Evolutionary conservation across 2,329 filamentous ascomycete genomes (phyloP).

Genomic region (Alternaria incomplexa): DNA sequence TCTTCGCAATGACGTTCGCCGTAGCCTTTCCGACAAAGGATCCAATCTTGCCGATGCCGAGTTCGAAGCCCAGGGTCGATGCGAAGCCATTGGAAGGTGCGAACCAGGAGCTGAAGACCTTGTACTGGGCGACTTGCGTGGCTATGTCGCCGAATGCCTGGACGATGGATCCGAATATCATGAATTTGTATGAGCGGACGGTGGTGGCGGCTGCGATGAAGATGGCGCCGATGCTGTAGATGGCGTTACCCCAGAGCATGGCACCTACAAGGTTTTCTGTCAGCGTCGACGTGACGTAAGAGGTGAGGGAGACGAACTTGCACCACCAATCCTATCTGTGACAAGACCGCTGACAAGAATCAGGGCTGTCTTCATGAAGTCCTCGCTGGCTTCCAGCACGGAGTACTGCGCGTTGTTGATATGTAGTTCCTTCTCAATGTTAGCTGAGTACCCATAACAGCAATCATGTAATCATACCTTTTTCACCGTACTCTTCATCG

Average conservation of each 20-base stretch:
- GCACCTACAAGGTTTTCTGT: slow-evolving; percentile 43
- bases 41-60: slow-evolving; percentile 67
- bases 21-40: slow-evolving; percentile 66
- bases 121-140: slow-evolving; percentile 69
- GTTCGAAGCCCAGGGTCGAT: slow-evolving; percentile 65
- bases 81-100: slow-evolving; percentile 67
- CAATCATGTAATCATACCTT: slow-evolving; percentile 46
- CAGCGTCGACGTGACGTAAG: neutral
- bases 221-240: slow-evolving; percentile 65
- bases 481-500: slow-evolving; percentile 67
- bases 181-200: slow-evolving; percentile 64
- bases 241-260: slow-evolving; percentile 66
- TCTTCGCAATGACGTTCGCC: slow-evolving; percentile 65
- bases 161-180: slow-evolving; percentile 64
- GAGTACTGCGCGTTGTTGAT: slow-evolving; percentile 68
- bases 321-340: slow-evolving; percentile 65
- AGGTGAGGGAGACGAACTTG: slow-evolving; percentile 33
- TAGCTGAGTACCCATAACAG: neutral
- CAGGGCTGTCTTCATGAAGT: slow-evolving; percentile 66
- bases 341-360: slow-evolving; percentile 62
- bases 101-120: slow-evolving; percentile 70
- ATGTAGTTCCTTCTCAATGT: slow-evolving; percentile 51
- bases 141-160: slow-evolving; percentile 67
- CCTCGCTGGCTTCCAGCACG: slow-evolving; percentile 64
- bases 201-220: slow-evolving; percentile 64